These are phyloP conservation scores for Capsicum baccatum DNA, from an alignment of 257 asterid species.

Conservation along the genomic window DNA sequence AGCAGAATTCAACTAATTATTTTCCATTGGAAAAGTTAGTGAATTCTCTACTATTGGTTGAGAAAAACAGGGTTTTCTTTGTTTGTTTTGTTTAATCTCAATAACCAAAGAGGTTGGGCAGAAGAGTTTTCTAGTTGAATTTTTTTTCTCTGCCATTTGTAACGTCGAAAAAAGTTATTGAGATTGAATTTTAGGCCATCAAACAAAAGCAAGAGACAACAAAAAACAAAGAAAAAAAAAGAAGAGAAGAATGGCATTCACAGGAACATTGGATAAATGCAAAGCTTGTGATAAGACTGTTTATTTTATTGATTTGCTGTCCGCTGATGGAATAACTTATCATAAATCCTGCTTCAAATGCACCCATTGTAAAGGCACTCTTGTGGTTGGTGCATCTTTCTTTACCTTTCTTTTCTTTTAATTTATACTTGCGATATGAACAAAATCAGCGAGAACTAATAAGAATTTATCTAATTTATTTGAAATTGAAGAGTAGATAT, in stretches of 20 bases:
- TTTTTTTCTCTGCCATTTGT: constrained; percentile 16
- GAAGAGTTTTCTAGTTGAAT: background rate
- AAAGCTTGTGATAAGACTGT: constrained; percentile 65
- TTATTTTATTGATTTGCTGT: constrained; percentile 57
- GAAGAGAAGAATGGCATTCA: constrained; percentile 33
- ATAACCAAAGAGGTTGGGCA: background rate
- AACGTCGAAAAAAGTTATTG: background rate
- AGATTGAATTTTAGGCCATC: background rate
- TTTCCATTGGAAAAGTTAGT: constrained; percentile 5
- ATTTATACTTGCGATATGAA: background rate
- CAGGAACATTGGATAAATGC: constrained; percentile 57
- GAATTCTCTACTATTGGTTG: background rate
- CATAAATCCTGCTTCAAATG: constrained; percentile 73
- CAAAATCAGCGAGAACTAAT: background rate
- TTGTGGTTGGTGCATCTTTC: constrained; percentile 50
- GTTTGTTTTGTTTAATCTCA: constrained; percentile 21
- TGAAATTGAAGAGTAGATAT: background rate
- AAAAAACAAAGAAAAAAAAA: background rate
- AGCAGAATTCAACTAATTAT: background rate
- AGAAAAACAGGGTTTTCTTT: background rate
- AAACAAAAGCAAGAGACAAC: background rate
- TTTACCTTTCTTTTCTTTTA: background rate
- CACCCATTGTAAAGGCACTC: constrained; percentile 60
- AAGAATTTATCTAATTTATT: background rate
- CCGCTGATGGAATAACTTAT: constrained; percentile 63